Base-by-base conservation (phyloP, 768 basidiomycete genomes). In the Leccinum rimulosum region DNA sequence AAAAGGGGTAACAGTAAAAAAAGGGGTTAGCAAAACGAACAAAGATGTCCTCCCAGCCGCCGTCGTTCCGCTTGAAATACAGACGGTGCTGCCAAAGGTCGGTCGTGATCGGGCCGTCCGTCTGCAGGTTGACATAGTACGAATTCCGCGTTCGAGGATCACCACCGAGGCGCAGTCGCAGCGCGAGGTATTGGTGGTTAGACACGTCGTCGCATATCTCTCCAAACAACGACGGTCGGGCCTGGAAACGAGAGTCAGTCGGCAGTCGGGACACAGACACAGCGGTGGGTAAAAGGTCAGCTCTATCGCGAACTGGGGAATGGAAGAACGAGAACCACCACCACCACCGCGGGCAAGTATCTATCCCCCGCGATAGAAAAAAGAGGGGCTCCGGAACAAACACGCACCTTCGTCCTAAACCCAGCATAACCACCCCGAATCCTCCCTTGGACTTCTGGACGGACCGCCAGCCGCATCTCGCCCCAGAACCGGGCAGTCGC, bases 71-170 rank as follows among this genome's bases (percentile, higher is more conserved):
- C 52, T 80, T 77, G 70, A 95, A 90, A 74, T 84, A 91, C n/a
- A 98, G 78, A 35, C 92, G 83, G 65, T 98, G 95, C 69, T 97
- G 96, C 88, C 91, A 98, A n/a, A 98, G 77, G 70, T 96, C 93
- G 38, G 86, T 88, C 52, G 85, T 82, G 52, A 91, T 79, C 48
- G 84, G 80, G 1, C 91, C 89, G 54, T 93, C 89, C 3, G 94
- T 96, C 72, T 97, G 95, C 50, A 98, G 76, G 74, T 98, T 98
- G 51, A 93, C 89, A 64, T 89, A 95, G 79, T 94, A 98, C n/a
- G 91, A 87, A 64, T 84, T 85, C 61, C 86, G 84, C 45, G 89
- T 89, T 43, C 83, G 80, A 22, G 86, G 84, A 62, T 92, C 85
- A 3, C 94, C 95, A 27, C 82, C 82, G 59, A 88, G 83, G 15